Percentiles rank a stretch among this genome's conserved stretches.
Conservation (phyloP, 129 eudicot species). For the Saussurea involucrata region DNA sequence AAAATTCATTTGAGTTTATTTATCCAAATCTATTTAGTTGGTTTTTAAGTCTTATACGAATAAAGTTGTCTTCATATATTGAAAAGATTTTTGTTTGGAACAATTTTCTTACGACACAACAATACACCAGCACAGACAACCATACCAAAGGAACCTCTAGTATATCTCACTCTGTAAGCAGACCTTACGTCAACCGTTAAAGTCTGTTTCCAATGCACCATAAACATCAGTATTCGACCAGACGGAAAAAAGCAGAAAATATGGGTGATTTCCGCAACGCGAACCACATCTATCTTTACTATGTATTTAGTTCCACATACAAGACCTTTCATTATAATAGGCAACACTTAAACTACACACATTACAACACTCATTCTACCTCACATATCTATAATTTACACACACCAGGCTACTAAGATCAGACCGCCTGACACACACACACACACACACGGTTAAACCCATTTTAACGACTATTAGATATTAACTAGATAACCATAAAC, state of each 20-base stretch:
- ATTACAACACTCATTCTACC: slow-evolving; percentile 4
- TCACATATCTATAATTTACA: slow-evolving; percentile 10
- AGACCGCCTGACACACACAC: neutral
- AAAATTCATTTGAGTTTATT: no score
- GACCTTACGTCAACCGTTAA: neutral
- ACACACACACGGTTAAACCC: neutral
- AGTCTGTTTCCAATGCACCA: neutral
- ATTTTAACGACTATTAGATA: neutral
- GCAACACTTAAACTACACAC: neutral
- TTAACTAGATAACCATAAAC: neutral
- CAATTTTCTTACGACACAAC: no score
- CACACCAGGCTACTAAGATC: neutral
- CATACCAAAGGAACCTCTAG: no score
- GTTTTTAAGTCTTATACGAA: no score
- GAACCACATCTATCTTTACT: neutral
- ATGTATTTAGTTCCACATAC: slow-evolving; percentile 10
- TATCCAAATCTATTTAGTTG: no score
- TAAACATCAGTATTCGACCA: neutral
- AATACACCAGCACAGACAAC: no score
- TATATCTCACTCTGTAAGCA: neutral
- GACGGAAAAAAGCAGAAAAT: neutral
- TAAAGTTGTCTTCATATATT: no score
- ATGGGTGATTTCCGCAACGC: neutral
- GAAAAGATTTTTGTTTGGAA: no score
- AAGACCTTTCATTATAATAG: neutral